Percentiles rank a stretch among this genome's conserved stretches.
Conservation (phyloP, 192 early-diverging fungal species). For the Bifiguratus adelaidae region DNA sequence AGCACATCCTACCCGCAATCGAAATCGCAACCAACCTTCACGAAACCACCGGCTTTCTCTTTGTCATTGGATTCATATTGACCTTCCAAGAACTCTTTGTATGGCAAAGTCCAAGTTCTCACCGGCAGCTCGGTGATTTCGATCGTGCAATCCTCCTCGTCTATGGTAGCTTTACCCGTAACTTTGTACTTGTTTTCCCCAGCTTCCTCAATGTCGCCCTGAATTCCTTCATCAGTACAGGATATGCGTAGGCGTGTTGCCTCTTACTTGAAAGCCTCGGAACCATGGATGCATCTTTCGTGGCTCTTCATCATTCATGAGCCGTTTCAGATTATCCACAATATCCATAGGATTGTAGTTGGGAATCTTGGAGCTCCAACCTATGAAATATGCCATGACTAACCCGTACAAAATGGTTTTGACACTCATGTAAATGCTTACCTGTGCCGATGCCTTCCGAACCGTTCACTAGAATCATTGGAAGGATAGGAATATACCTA, state of each 20-base stretch:
- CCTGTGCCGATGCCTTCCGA: slow-evolving; percentile 94
- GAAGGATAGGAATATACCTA: slow-evolving; percentile 80
- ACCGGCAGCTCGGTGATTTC: slow-evolving; percentile 88
- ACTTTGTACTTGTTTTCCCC: slow-evolving; percentile 51
- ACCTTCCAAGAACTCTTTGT: slow-evolving; percentile 73
- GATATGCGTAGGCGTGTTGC: not conserved
- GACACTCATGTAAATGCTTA: slow-evolving; percentile 5
- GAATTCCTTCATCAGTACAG: too few relatives aligned
- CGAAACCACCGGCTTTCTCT: too few relatives aligned
- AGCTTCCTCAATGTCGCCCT: slow-evolving; percentile 56
- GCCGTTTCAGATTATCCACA: slow-evolving; percentile 67
- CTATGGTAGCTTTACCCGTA: slow-evolving; percentile 55
- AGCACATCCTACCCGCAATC: too few relatives aligned
- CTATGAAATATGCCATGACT: not conserved
- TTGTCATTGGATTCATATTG: slow-evolving; percentile 49
- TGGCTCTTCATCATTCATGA: slow-evolving; percentile 67
- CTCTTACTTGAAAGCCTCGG: slow-evolving; percentile 66
- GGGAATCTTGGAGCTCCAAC: slow-evolving; percentile 70
- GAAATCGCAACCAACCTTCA: too few relatives aligned
- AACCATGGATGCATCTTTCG: slow-evolving; percentile 87
- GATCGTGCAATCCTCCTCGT: slow-evolving; percentile 63
- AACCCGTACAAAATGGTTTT: not conserved
- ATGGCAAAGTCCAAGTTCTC: slow-evolving; percentile 77
- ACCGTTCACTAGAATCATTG: slow-evolving; percentile 92
- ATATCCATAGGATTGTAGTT: slow-evolving; percentile 87